These are phyloP conservation scores for Pezicula carpinea DNA, from an alignment of 2,329 filamentous ascomycete genomes.

Conservation along the genomic window DNA sequence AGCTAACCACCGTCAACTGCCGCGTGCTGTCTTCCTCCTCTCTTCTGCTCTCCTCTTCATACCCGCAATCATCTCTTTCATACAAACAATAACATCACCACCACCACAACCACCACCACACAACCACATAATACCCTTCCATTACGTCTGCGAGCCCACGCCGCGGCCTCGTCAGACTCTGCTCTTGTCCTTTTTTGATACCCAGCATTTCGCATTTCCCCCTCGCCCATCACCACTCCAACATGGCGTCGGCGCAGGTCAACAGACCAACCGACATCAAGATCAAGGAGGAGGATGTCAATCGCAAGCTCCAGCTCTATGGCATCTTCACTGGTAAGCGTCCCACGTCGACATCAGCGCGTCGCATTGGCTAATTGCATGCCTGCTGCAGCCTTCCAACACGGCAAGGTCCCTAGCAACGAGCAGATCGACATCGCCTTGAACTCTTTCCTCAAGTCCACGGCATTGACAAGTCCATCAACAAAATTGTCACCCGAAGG, in stretches of 20 bases:
- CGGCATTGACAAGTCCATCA: slow-evolving; percentile 64
- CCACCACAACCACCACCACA: no score
- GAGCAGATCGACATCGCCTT: slow-evolving; percentile 84
- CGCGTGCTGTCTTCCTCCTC: no score
- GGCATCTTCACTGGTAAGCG: slow-evolving; percentile 69
- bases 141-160: no score
- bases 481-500: slow-evolving; percentile 79
- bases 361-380: neutral
- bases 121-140: no score
- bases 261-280: slow-evolving; percentile 21
- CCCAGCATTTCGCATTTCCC: no score
- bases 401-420: slow-evolving; percentile 78
- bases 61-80: no score
- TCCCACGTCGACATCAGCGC: slow-evolving; percentile 4
- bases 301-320: slow-evolving; percentile 90
- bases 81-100: no score
- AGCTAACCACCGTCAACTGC: no score
- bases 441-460: slow-evolving; percentile 78
- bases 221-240: neutral
- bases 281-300: slow-evolving; percentile 56
- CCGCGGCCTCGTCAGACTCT: no score
- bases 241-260: no score
- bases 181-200: no score
- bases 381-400: slow-evolving; percentile 62
- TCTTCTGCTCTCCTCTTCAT: no score